Evolutionary conservation across 805 yeast species (phyloP).

Genomic region (Suhomyces tanzawaensis): DNA sequence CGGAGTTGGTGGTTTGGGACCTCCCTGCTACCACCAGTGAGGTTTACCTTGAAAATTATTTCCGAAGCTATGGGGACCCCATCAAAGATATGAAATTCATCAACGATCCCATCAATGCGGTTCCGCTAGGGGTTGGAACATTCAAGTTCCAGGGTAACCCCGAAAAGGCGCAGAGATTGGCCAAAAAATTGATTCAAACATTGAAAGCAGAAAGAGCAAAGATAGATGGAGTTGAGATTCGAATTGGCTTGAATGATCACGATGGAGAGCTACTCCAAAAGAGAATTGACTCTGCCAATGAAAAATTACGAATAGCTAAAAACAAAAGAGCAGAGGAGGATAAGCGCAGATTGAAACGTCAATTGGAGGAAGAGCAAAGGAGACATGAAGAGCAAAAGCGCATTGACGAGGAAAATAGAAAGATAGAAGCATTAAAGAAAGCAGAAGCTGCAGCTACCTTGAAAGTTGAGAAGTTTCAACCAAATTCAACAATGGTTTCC

Average conservation of each 20-base stretch:
- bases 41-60: constrained; percentile 45
- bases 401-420: constrained; percentile 10
- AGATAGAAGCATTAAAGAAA: constrained; percentile 4
- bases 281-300: constrained; percentile 36
- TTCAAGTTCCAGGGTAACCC: constrained; percentile 58
- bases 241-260: constrained; percentile 51
- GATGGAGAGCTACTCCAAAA: constrained; percentile 36
- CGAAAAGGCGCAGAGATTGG: constrained; percentile 43
- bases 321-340: constrained; percentile 35
- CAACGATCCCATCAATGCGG: constrained; percentile 72
- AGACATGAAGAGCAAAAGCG: constrained; percentile 12
- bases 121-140: constrained; percentile 70
- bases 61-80: constrained; percentile 58
- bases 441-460: constrained; percentile 7
- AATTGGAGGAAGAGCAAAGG: constrained; percentile 17
- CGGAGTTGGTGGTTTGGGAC: constrained; percentile 69
- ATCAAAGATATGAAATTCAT: constrained; percentile 57
- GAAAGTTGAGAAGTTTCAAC: constrained; percentile 15
- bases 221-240: constrained; percentile 52
- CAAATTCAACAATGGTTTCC: constrained; percentile 37
- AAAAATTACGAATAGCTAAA: constrained; percentile 23
- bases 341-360: constrained; percentile 17
- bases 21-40: constrained; percentile 55
- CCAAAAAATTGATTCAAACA: constrained; percentile 28
- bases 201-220: constrained; percentile 33